Evolutionary conservation across 495 filamentous ascomycete genomes (phyloP).

Genomic region (Hypoxylon fuscum): DNA sequence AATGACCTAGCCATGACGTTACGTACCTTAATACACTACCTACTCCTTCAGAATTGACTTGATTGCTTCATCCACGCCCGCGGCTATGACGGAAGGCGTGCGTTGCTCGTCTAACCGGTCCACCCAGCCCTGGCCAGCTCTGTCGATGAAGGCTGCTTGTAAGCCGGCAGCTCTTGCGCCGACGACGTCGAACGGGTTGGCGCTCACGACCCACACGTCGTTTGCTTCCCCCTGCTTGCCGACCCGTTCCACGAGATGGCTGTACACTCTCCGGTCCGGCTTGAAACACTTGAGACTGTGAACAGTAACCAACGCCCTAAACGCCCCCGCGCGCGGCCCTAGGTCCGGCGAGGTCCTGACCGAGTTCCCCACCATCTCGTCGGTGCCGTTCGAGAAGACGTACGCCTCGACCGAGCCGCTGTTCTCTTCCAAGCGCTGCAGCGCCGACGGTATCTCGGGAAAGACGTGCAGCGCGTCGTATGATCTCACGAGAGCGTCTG

Average conservation of each 20-base stretch:
- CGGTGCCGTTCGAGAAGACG: slow-evolving; percentile 80
- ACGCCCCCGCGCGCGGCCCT: slow-evolving; percentile 52
- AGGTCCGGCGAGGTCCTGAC: slow-evolving; percentile 65
- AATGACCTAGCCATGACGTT: slow-evolving; percentile 19
- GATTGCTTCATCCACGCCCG: slow-evolving; percentile 61
- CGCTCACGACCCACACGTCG: slow-evolving; percentile 76
- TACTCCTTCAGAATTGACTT: slow-evolving; percentile 46
- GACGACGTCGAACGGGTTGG: slow-evolving; percentile 84
- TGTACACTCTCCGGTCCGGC: slow-evolving; percentile 71
- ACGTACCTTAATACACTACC: slow-evolving; percentile 19
- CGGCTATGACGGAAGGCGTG: slow-evolving; percentile 55
- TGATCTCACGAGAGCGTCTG: slow-evolving; percentile 64
- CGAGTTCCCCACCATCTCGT: slow-evolving; percentile 69
- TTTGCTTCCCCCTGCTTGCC: slow-evolving; percentile 57
- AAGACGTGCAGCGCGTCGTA: slow-evolving; percentile 78
- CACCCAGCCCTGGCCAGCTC: slow-evolving; percentile 61
- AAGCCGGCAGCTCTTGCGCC: slow-evolving; percentile 64
- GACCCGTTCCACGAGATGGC: slow-evolving; percentile 63
- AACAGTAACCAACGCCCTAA: slow-evolving; percentile 69
- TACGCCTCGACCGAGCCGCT: slow-evolving; percentile 57
- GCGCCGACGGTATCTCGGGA: slow-evolving; percentile 66
- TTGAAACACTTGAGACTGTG: slow-evolving; percentile 71
- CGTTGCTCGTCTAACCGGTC: slow-evolving; percentile 53
- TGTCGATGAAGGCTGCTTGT: slow-evolving; percentile 76
- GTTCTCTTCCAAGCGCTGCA: slow-evolving; percentile 55